phyloP scores from a whole-genome alignment of 441 rosid genomes.

The Daphne laureola region DNA sequence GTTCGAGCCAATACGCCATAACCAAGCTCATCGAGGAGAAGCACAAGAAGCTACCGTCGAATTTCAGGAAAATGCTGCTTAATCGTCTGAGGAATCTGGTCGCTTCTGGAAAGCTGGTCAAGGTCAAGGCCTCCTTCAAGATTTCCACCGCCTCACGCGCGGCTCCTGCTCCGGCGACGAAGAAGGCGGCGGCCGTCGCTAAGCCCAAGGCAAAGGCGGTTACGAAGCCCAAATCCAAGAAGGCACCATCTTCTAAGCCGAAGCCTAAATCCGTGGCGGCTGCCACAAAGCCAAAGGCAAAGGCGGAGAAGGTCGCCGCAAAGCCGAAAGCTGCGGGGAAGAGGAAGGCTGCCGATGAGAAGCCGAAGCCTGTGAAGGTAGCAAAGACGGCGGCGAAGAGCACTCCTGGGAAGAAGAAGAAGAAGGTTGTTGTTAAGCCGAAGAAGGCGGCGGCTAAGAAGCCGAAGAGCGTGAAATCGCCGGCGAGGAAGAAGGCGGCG shows the following conservation, averaged over 20 bases:
- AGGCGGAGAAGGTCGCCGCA: conserved; percentile 16
- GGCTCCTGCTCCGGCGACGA: conserved; percentile 26
- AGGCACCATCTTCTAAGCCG: conserved; percentile 24
- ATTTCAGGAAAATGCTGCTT: conserved; percentile 58
- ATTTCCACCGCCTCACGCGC: conserved; percentile 35
- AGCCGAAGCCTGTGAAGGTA: conserved; percentile 53
- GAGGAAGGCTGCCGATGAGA: conserved; percentile 32
- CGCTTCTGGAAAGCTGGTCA: conserved; percentile 55
- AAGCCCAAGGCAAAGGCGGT: conserved; percentile 27
- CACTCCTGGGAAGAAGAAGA: conserved; percentile 40
- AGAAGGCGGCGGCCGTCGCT: conserved; percentile 21
- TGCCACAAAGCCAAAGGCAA: conserved; percentile 35
- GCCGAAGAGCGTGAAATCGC: conserved; percentile 11
- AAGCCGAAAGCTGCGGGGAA: conserved; percentile 31
- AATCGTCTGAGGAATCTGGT: conserved; percentile 67
- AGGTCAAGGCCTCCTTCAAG: conserved; percentile 73
- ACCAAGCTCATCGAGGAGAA: conserved; percentile 77
- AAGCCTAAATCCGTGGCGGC: conserved; percentile 34
- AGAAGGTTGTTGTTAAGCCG: conserved; percentile 28
- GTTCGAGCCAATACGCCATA: conserved; percentile 91
- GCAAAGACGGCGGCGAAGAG: conserved; percentile 55
- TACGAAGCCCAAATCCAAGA: conserved; percentile 27
- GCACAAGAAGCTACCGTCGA: conserved; percentile 55
- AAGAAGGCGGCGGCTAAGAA: conserved; percentile 30
- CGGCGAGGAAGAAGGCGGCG: conserved; percentile 28